phyloP scores from a whole-genome alignment of 441 rosid species.

The Jatropha multifida region DNA sequence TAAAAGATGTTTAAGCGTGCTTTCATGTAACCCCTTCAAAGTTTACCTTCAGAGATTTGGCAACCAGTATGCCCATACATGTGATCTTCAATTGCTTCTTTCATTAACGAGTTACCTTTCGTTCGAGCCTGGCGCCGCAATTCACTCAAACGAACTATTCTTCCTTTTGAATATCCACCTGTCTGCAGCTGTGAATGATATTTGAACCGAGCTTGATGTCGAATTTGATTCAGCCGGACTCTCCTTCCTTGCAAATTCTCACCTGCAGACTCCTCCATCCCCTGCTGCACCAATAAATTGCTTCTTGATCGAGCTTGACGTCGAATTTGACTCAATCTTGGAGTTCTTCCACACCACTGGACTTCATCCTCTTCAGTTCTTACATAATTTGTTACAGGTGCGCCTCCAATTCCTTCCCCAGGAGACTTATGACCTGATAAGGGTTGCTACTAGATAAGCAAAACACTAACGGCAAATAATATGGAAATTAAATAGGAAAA shows the following conservation, averaged over 20 bases:
- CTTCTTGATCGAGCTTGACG: constrained; percentile 15
- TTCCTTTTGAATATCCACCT: neutral
- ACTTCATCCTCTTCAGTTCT: neutral
- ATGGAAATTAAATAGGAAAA: neutral
- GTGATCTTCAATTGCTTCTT: constrained; percentile 1
- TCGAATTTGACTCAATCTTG: constrained; percentile 18
- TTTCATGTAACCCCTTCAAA: neutral
- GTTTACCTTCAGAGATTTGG: constrained; percentile 15
- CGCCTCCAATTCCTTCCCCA: constrained; percentile 1
- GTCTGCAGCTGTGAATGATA: neutral
- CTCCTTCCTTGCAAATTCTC: constrained; percentile 11
- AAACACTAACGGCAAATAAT: neutral
- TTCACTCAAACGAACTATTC: constrained; percentile 19
- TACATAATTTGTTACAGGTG: neutral
- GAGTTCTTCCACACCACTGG: constrained; percentile 2
- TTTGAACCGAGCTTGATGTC: constrained; percentile 19
- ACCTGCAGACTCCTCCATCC: neutral
- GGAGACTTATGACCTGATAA: constrained; percentile 2
- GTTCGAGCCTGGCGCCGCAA: constrained; percentile 9
- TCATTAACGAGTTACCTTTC: neutral
- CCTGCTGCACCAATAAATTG: neutral
- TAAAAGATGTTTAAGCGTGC: neutral
- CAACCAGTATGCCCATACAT: neutral
- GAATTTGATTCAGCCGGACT: constrained; percentile 10
- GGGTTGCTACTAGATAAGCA: neutral